A percentile compares a stretch with the other conserved stretches of the same genome.
These are phyloP conservation scores for Paralagenidium karlingii DNA, from an alignment of 352 stramenopile species.

Conservation along the genomic window DNA sequence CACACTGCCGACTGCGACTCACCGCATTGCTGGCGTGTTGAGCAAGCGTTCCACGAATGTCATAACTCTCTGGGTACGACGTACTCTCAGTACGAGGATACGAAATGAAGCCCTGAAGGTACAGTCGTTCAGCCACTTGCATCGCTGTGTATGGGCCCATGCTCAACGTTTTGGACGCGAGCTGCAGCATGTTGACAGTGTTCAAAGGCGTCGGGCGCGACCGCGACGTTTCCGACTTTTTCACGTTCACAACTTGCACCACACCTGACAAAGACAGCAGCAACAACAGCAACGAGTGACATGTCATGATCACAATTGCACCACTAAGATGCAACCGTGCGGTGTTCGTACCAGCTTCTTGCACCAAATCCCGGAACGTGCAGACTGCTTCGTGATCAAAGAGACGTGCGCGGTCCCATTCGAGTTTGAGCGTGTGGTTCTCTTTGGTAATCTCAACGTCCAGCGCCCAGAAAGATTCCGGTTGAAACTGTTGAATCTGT, in stretches of 20 bases:
- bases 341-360: conserved; percentile 53
- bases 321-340: no score
- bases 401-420: conserved; percentile 17
- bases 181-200: conserved; percentile 55
- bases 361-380: conserved; percentile 17
- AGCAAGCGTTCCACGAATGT: conserved; percentile 57
- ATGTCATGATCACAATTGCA: conserved; percentile 1
- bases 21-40: conserved; percentile 38
- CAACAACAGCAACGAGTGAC: conserved; percentile 2
- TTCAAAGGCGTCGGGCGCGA: conserved; percentile 43
- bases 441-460: conserved; percentile 31
- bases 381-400: conserved; percentile 29
- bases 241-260: conserved; percentile 10
- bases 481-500: conserved; percentile 80
- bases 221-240: conserved; percentile 12
- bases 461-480: conserved; percentile 34
- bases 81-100: conserved; percentile 82
- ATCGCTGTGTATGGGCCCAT: conserved; percentile 67
- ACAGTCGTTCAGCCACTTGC: conserved; percentile 70
- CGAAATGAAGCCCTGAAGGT: conserved; percentile 78
- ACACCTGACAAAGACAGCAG: conserved; percentile 1
- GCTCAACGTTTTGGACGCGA: conserved; percentile 47
- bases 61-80: conserved; percentile 75
- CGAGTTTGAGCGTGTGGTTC: conserved; percentile 12
- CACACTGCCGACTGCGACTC: neutral